Conservation (phyloP, 768 basidiomycete species). For the Macrolepiota albuminosa region DNA sequence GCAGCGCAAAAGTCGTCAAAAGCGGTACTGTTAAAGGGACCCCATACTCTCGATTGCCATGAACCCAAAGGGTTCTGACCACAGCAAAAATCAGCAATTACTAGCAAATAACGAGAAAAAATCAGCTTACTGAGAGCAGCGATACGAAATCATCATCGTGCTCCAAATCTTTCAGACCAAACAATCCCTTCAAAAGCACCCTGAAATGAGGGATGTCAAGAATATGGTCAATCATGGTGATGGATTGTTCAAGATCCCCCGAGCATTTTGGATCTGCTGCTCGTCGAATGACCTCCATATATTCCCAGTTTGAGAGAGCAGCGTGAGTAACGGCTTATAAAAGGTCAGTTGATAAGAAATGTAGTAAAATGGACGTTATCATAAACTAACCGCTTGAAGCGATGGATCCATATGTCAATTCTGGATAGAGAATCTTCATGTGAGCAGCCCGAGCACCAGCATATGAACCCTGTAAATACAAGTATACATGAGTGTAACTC, state of each 20-base stretch:
- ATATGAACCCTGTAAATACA: slow-evolving; percentile 65
- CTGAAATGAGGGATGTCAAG: slow-evolving; percentile 46
- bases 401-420: slow-evolving; percentile 86
- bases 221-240: slow-evolving; percentile 57
- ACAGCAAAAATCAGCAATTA: background rate
- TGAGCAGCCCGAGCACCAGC: slow-evolving; percentile 93
- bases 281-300: slow-evolving; percentile 75
- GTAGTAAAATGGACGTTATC: background rate
- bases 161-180: slow-evolving; percentile 64
- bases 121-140: slow-evolving; percentile 46
- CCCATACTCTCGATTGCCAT: slow-evolving; percentile 91
- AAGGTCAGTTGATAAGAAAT: background rate
- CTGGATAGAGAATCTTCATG: slow-evolving; percentile 82
- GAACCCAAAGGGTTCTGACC: slow-evolving; percentile 52
- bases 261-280: slow-evolving; percentile 65
- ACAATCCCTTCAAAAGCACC: slow-evolving; percentile 59
- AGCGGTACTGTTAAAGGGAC: slow-evolving; percentile 58
- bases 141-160: slow-evolving; percentile 80
- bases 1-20: slow-evolving; percentile 70
- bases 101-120: background rate
- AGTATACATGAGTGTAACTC: slow-evolving; percentile 1
- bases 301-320: slow-evolving; percentile 76
- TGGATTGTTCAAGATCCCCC: slow-evolving; percentile 48
- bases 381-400: slow-evolving; percentile 68
- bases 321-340: slow-evolving; percentile 82